Evolutionary conservation across 306 rosid genomes (phyloP).

Genomic region (Adenanthera pavonina): DNA sequence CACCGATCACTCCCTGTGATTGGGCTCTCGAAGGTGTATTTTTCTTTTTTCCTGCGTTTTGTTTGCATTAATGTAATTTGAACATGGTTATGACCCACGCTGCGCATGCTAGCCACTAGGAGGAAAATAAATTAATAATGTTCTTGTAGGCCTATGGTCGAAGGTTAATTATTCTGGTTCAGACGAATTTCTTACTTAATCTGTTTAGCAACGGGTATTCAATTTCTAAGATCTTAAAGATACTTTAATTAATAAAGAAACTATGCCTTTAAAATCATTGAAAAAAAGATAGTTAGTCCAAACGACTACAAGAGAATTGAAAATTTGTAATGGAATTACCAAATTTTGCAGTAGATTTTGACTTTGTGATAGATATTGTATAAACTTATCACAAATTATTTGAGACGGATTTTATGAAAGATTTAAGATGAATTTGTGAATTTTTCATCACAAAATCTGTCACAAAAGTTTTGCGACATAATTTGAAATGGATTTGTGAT

Average conservation of each 20-base stretch:
- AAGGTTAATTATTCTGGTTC: neutral
- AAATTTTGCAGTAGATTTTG: no score
- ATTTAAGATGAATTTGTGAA: no score
- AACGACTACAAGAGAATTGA: neutral
- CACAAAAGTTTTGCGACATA: no score
- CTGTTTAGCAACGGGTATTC: neutral
- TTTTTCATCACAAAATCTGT: no score
- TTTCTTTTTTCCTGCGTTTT: slow-evolving; percentile 15
- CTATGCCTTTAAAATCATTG: neutral
- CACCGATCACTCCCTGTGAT: slow-evolving; percentile 38
- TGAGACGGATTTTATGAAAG: no score
- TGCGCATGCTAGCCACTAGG: neutral
- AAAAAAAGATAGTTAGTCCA: neutral
- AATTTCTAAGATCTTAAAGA: neutral
- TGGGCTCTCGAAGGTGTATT: slow-evolving; percentile 37
- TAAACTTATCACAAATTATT: no score
- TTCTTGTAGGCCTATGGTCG: slow-evolving; percentile 45
- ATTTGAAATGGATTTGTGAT: no score
- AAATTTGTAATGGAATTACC: no score
- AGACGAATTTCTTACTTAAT: neutral
- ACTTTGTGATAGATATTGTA: no score
- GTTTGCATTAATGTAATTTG: neutral
- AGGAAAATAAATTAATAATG: slow-evolving; percentile 20
- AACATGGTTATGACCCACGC: slow-evolving; percentile 8
- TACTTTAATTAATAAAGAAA: neutral